These are phyloP conservation scores for Aspergillus udagawae DNA, from an alignment of 2,329 filamentous ascomycete genomes.

Conservation along the genomic window DNA sequence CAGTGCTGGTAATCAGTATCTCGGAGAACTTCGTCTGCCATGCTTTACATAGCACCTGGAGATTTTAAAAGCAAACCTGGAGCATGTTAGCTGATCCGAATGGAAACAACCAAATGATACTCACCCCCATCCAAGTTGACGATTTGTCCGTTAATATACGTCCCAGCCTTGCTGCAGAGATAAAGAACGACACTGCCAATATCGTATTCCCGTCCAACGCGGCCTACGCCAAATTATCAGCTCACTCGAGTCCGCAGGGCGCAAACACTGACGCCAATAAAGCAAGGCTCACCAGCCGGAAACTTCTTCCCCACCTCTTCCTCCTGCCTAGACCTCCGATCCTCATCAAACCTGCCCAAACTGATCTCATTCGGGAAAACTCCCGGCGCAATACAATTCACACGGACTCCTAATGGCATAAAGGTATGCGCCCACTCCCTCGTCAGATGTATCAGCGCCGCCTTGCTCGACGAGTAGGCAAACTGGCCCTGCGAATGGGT, in stretches of 20 bases:
- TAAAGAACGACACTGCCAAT: constrained; percentile 57
- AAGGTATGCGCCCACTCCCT: constrained; percentile 54
- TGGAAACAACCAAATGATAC: neutral
- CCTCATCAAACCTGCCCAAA: constrained; percentile 46
- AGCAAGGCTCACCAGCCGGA: constrained; percentile 39
- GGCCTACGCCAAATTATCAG: constrained; percentile 10
- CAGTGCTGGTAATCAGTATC: neutral
- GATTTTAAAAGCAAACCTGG: constrained; percentile 8
- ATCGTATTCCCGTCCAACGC: constrained; percentile 55
- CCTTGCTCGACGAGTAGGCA: constrained; percentile 51
- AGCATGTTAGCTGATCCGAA: neutral
- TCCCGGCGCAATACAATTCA: constrained; percentile 56
- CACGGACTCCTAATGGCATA: constrained; percentile 52
- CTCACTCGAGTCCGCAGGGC: neutral
- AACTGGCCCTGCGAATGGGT: constrained; percentile 49
- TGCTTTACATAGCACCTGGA: neutral
- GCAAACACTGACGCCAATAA: neutral
- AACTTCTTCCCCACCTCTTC: constrained; percentile 49
- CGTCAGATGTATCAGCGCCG: constrained; percentile 49
- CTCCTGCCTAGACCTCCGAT: constrained; percentile 53
- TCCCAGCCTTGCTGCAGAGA: constrained; percentile 38
- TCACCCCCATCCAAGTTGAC: constrained; percentile 29
- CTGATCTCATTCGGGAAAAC: constrained; percentile 59
- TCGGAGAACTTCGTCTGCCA: neutral
- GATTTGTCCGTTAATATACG: constrained; percentile 49